Base-by-base conservation (phyloP, 148 eudicot genomes). In the Oxyria digyna region DNA sequence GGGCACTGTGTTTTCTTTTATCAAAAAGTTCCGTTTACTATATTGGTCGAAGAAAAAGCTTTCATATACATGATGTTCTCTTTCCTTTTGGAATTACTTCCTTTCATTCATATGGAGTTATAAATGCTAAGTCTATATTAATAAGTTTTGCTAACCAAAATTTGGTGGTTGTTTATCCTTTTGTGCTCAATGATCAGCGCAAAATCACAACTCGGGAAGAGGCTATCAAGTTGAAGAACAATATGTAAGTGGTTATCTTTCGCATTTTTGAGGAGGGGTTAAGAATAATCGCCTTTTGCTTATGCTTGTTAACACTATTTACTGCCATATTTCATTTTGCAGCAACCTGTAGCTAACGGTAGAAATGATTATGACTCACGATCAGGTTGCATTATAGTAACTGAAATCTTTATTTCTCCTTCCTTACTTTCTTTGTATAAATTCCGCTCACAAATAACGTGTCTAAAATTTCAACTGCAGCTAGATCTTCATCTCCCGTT, bases 221-320 rank as follows among this genome's bases (percentile, higher is more conserved):
- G 74, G 35, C 52, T 40, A 71, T 46, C 52, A 40, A 50, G 72
- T 71, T 57, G 83, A 84, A 74, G 87, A 79, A 67, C 83, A 79
- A 65, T 83, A 86, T 78, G 72, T 74, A 26, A 81, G 77, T 64
- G 76, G 88, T 74, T 78, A 84, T 21, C 13, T 72, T 46, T 62
- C 77, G 11, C 83, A 75, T 79, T 82, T 85, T 82, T 85, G 40
- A 76, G 78, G 93, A 97, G 88, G 74, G 78, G 88, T 72, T 74
- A n/a, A 42, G 66, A 69, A 11, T 24, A 55, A 4, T 3, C 27
- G 4, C 17, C 17, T 40, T 69, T 65, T 42, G 40, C 43, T n/a
- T 33, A 13, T 17, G 4, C 23, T 23, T 67, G 18, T 31, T 46
- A 55, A 26, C 62, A 23, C 33, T 26, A 55, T 31, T 59, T 3